These are phyloP conservation scores for Eucalyptus fibrosa DNA, from an alignment of 345 rosid genomes.

Conservation along the genomic window DNA sequence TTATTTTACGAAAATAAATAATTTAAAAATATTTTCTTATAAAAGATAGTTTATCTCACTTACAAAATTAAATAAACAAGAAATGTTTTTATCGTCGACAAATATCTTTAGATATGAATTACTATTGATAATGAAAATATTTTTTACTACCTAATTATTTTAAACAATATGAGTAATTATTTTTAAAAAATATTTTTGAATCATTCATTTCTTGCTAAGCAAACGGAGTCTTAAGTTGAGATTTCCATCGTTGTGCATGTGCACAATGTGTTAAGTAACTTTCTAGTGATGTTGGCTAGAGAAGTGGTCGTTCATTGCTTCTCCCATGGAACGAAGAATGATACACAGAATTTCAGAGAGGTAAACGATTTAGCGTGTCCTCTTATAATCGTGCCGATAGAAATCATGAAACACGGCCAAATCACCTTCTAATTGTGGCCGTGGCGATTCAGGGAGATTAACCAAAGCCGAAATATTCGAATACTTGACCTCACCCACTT, in stretches of 20 bases:
- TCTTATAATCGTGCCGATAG: background rate
- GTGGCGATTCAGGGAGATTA: background rate
- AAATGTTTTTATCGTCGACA: accelerated
- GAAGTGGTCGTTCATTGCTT: background rate
- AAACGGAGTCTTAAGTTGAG: background rate
- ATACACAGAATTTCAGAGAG: background rate
- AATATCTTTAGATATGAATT: no score
- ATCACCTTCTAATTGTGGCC: background rate
- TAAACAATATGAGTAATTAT: accelerated
- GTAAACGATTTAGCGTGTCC: background rate
- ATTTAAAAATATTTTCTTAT: no score
- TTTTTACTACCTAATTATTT: no score
- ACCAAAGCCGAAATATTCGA: background rate
- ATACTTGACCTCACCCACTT: background rate
- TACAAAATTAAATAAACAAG: no score
- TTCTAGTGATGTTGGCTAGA: background rate
- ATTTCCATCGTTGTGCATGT: background rate
- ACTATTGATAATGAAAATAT: no score
- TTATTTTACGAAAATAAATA: no score
- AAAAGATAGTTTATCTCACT: no score
- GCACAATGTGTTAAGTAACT: background rate
- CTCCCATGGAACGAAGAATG: background rate
- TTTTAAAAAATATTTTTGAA: no score
- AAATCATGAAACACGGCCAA: background rate
- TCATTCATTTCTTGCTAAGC: background rate